Conservation (phyloP, 2,329 filamentous ascomycete genomes). For the Phialophora macrospora region DNA sequence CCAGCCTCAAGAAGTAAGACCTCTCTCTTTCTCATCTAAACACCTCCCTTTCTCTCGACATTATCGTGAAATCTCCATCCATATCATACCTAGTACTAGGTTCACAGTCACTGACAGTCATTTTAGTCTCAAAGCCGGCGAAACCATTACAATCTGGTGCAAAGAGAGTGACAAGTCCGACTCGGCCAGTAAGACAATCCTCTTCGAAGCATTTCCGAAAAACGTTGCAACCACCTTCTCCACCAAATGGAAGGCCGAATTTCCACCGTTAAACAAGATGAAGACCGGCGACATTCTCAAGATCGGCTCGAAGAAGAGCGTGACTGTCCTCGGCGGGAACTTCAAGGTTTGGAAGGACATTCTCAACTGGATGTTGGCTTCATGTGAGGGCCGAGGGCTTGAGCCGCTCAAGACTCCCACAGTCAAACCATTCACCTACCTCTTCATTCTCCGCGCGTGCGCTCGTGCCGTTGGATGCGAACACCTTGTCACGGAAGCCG, state of each 20-base stretch:
- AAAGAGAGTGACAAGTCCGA: not conserved
- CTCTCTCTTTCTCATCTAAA: not conserved
- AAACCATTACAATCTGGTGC: conserved; percentile 26
- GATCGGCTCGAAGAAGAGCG: conserved; percentile 1
- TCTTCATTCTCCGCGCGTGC: conserved; percentile 20
- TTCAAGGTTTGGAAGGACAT: conserved; percentile 28
- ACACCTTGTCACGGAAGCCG: conserved; percentile 19
- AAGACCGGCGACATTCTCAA: conserved; percentile 10
- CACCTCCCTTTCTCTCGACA: not conserved
- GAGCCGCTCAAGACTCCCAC: conserved; percentile 9
- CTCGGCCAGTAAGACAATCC: not conserved
- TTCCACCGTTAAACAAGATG: conserved; percentile 16
- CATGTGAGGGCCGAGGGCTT: conserved; percentile 30
- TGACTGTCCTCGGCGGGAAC: conserved; percentile 25
- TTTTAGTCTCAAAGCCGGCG: conserved; percentile 17
- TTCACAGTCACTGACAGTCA: conserved; percentile 6
- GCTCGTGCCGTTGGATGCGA: conserved; percentile 30
- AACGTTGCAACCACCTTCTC: conserved; percentile 29
- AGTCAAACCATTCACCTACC: conserved; percentile 23
- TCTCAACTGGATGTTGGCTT: conserved; percentile 34
- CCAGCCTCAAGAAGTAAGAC: conserved; percentile 1
- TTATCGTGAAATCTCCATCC: not conserved
- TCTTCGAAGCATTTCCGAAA: conserved; percentile 31
- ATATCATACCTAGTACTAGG: not conserved
- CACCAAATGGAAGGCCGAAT: conserved; percentile 19